Evolutionary conservation across 306 rosid species (phyloP).

Genomic region (Vigna unguiculata): DNA sequence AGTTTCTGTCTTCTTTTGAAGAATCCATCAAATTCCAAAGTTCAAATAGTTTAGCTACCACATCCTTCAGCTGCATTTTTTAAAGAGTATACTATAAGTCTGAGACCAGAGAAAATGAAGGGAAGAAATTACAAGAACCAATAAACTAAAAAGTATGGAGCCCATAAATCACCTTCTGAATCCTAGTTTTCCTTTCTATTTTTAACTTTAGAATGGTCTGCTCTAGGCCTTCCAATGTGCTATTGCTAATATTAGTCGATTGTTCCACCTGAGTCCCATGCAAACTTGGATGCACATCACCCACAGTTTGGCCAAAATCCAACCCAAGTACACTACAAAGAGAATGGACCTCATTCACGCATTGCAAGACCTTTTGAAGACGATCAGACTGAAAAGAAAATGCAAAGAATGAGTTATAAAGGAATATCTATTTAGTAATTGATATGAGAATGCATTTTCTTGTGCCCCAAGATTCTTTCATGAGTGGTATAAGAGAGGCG

Average conservation of each 20-base stretch:
- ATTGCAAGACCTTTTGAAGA: constrained; percentile 86
- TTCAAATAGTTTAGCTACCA: constrained; percentile 69
- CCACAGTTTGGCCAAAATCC: constrained; percentile 87
- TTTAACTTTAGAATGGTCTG: constrained; percentile 73
- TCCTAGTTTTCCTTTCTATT: constrained; percentile 74
- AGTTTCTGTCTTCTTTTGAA: constrained; percentile 74
- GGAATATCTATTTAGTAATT: not conserved
- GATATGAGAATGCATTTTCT: constrained; percentile 7
- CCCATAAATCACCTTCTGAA: constrained; percentile 65
- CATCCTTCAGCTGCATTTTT: constrained; percentile 80
- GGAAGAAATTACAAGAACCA: constrained; percentile 24
- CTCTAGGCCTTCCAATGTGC: constrained; percentile 93
- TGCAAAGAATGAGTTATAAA: constrained; percentile 11
- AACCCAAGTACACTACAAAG: constrained; percentile 87
- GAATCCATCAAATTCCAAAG: constrained; percentile 99
- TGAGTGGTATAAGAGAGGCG: not conserved
- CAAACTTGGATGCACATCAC: constrained; percentile 94
- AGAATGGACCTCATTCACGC: constrained; percentile 89
- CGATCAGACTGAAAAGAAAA: constrained; percentile 80
- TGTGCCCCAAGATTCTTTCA: not conserved
- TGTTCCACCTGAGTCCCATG: constrained; percentile 72
- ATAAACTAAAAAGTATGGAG: not conserved
- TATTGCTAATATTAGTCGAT: constrained; percentile 81
- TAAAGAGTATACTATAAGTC: constrained; percentile 15
- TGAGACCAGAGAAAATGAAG: constrained; percentile 3